Evolutionary conservation across 108 stramenopile species (phyloP).

Genomic region (Cyclotella choctawhatcheeana): DNA sequence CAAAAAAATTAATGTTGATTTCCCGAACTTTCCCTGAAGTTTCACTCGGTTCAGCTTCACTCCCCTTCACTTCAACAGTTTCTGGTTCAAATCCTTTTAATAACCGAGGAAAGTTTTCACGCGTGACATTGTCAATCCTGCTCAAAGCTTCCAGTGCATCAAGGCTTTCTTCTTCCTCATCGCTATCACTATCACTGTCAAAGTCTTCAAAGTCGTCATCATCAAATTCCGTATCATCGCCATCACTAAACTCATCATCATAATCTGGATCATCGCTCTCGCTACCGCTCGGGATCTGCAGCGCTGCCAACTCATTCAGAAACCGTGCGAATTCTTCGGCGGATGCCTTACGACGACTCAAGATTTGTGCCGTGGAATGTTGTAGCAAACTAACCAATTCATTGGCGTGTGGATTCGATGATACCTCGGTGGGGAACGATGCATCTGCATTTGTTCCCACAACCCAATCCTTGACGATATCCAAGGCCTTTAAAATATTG

Average conservation of each 20-base stretch:
- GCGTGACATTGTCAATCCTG: neutral
- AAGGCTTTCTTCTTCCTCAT: constrained; percentile 23
- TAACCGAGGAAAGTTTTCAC: constrained; percentile 5
- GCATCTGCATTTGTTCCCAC: too few species aligned
- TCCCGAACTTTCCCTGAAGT: neutral
- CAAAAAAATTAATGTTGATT: neutral
- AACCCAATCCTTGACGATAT: constrained; percentile 36
- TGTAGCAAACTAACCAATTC: constrained; percentile 36
- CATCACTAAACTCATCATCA: constrained; percentile 22
- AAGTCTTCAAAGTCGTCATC: constrained; percentile 30
- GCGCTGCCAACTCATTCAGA: constrained; percentile 5
- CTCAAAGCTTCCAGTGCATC: neutral
- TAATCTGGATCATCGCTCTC: constrained; percentile 17
- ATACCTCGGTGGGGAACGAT: constrained; percentile 18
- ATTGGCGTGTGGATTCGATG: constrained; percentile 17
- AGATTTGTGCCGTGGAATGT: constrained; percentile 20
- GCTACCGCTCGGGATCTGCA: neutral
- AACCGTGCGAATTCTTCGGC: constrained; percentile 21
- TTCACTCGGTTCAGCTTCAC: too few species aligned
- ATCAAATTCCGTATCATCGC: constrained; percentile 27
- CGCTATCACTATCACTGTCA: constrained; percentile 24
- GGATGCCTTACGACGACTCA: constrained; percentile 22
- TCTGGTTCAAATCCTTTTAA: neutral
- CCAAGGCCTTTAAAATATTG: constrained; percentile 27
- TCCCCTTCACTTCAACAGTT: neutral